These are phyloP conservation scores for Coemansia sp. DNA, from an alignment of 192 early-diverging fungal genomes.

Conservation along the genomic window DNA sequence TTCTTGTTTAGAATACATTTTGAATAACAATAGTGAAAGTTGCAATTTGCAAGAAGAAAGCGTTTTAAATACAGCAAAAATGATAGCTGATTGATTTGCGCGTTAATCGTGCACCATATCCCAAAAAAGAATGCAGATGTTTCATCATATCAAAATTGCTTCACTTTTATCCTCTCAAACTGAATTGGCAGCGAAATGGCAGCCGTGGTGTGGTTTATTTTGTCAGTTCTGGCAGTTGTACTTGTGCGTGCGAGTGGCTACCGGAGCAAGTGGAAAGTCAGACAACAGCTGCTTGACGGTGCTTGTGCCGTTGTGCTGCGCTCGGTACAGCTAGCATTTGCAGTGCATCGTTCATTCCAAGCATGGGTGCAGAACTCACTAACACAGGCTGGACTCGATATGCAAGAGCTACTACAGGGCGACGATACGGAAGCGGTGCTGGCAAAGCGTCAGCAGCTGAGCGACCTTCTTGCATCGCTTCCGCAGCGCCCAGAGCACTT, in stretches of 20 bases:
- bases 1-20: not conserved
- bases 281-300: constrained; percentile 31
- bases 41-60: not conserved
- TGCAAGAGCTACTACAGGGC: constrained; percentile 36
- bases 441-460: constrained; percentile 30
- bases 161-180: not conserved
- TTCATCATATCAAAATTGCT: too few species aligned
- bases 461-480: constrained; percentile 30
- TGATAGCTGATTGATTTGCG: too few species aligned
- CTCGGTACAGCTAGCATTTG: constrained; percentile 30
- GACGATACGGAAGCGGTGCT: constrained; percentile 28
- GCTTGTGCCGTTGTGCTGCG: constrained; percentile 32
- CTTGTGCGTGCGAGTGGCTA: constrained; percentile 20
- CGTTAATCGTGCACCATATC: too few species aligned
- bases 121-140: too few species aligned
- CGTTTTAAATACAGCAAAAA: not conserved
- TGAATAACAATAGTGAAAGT: not conserved
- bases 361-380: constrained; percentile 45
- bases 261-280: constrained; percentile 13
- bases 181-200: constrained; percentile 18
- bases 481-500: constrained; percentile 44
- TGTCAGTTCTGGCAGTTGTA: constrained; percentile 23
- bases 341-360: constrained; percentile 43
- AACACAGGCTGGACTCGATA: constrained; percentile 35
- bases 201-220: constrained; percentile 18